Base-by-base conservation (phyloP, 768 basidiomycete genomes). In the Mycena albidolilacea region DNA sequence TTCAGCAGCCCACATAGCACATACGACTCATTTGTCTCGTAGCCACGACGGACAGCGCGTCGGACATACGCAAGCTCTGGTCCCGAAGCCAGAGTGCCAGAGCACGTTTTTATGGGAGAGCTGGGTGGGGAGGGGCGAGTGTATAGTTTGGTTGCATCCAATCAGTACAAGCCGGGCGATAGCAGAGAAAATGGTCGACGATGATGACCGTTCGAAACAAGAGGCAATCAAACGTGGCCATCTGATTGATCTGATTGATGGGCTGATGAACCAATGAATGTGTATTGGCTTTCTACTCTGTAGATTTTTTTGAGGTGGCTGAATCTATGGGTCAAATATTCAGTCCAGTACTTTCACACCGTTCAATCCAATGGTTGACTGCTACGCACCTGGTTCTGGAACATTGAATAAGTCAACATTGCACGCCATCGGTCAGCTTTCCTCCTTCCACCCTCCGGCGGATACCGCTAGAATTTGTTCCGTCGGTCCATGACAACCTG, bases 11-110 rank as follows among this genome's bases (percentile, higher is more conserved):
- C 50, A 52, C 50, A 52, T 52, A 52, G 50, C 50, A 52, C 50
- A 52, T 52, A 52, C n/a, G 50, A 21, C 50, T 52, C 50, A 52
- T 52, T 52, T 52, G 50, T 52, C n/a, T 23, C 50, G 50, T 52
- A 52, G 50, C 50, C 21, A 52, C 14, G 46, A 48, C 46, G 46
- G 17, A 48, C 50, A 21, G 50, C 50, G 19, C 50, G 21, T 52
- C 50, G 50, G 50, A 52, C n/a, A 52, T 52, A 52, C n/a, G 50
- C 50, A 52, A 52, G 50, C 50, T 52, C 50, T 52, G 50, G 50
- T 52, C 50, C 50, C 50, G 50, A 52, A 52, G 50, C 50, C 50
- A 52, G 50, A n/a, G n/a, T 52, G 50, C n/a, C 21, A 21, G 50
- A n/a, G n/a, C 50, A 52, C 50, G 4, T 52, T 52, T 52, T 21